A percentile compares a stretch with the other conserved stretches of the same genome.
Evolutionary conservation across 345 rosid genomes (phyloP).

Genomic region (Arabis alpina): DNA sequence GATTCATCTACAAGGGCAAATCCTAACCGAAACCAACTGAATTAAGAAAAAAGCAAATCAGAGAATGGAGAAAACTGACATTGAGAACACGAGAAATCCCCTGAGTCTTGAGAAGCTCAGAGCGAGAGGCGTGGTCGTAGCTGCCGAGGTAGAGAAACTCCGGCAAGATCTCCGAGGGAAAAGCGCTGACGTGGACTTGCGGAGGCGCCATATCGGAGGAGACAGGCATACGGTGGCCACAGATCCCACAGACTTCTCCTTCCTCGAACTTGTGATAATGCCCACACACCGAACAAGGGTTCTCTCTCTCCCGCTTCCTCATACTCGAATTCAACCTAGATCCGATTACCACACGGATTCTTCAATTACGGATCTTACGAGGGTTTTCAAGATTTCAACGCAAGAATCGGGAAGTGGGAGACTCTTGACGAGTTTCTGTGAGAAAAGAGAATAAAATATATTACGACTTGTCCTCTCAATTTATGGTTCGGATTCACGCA

Average conservation of each 20-base stretch:
- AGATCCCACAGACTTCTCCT: constrained; percentile 94
- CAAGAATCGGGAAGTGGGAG: constrained; percentile 24
- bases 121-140: constrained; percentile 98
- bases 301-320: constrained; percentile 99
- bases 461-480: background rate
- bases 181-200: constrained; percentile 71
- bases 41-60: background rate
- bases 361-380: no score
- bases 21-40: background rate
- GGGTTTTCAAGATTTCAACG: background rate
- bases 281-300: constrained; percentile 95
- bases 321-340: constrained; percentile 37
- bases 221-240: constrained; percentile 80
- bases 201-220: constrained; percentile 50
- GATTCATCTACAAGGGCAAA: constrained; percentile 4
- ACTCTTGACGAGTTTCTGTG: constrained; percentile 3
- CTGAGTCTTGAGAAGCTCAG: constrained; percentile 88
- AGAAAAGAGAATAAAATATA: background rate
- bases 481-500: constrained; percentile 6
- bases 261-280: constrained; percentile 99
- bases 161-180: constrained; percentile 91
- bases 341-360: background rate
- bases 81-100: constrained; percentile 91
- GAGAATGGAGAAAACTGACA: constrained; percentile 47
- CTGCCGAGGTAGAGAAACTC: constrained; percentile 90